Percentiles rank a stretch among this genome's conserved stretches.
Conservation (phyloP, 768 basidiomycete genomes). For the Naganishia friedmannii region DNA sequence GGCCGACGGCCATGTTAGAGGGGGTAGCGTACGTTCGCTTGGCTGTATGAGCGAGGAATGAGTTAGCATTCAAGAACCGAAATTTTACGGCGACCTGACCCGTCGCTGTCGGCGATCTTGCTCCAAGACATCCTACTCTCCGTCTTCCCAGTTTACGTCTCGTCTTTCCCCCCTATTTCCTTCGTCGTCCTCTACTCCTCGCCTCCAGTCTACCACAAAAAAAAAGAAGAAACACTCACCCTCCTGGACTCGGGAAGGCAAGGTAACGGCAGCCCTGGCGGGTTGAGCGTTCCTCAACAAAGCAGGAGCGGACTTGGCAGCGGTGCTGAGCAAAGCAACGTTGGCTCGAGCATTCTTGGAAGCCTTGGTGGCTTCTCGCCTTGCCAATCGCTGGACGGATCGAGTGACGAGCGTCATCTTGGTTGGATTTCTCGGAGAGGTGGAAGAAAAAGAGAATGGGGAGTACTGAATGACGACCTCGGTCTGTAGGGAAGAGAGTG, state of each 20-base stretch:
- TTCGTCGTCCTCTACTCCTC: not conserved
- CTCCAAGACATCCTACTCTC: not conserved
- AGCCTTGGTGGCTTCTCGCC: slow-evolving; percentile 41
- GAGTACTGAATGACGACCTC: slow-evolving; percentile 21
- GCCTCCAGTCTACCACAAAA: not conserved
- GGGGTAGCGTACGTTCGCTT: slow-evolving; percentile 86
- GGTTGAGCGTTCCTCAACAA: slow-evolving; percentile 32
- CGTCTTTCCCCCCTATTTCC: not conserved
- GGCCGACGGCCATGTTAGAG: slow-evolving; percentile 67
- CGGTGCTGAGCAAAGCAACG: slow-evolving; percentile 48
- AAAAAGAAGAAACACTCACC: slow-evolving; percentile 25
- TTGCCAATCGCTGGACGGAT: slow-evolving; percentile 49
- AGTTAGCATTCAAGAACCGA: not conserved
- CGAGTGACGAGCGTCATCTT: slow-evolving; percentile 52
- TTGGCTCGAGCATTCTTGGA: slow-evolving; percentile 45
- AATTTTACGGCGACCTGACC: not conserved
- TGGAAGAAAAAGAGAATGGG: slow-evolving; percentile 1
- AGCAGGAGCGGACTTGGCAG: slow-evolving; percentile 41
- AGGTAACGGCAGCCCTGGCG: slow-evolving; percentile 34
- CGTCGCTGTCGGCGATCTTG: not conserved
- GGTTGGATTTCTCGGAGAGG: slow-evolving; percentile 14
- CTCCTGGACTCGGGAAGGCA: slow-evolving; percentile 35
- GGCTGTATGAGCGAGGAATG: slow-evolving; percentile 12
- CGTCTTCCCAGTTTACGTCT: not conserved
- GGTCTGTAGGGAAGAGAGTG: not conserved